A percentile compares a stretch with the other conserved stretches of the same genome.
phyloP scores from a whole-genome alignment of 805 yeast species.

The Myxozyma nipponensis region DNA sequence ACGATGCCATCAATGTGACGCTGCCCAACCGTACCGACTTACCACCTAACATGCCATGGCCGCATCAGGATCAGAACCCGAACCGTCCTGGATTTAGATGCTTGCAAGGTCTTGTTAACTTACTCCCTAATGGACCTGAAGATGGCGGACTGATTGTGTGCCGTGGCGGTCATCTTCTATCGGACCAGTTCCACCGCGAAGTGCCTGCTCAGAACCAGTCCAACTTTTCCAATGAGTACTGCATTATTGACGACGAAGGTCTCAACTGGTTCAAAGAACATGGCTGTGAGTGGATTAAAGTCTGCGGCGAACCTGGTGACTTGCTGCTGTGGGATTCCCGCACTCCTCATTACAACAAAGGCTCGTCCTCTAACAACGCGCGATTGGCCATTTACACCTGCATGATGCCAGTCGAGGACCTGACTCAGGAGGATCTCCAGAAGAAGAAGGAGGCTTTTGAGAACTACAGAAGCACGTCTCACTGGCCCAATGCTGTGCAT shows the following conservation, averaged over 20 bases:
- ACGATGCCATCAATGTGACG: conserved; percentile 16
- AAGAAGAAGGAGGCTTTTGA: conserved; percentile 13
- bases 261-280: conserved; percentile 6
- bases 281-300: conserved; percentile 16
- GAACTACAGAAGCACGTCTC: conserved; percentile 4
- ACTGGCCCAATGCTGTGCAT: conserved; percentile 15
- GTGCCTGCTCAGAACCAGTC: not conserved
- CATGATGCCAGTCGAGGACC: conserved; percentile 11
- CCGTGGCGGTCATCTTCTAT: conserved; percentile 12
- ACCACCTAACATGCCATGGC: conserved; percentile 15
- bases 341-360: conserved; percentile 12
- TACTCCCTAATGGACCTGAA: conserved; percentile 18
- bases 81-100: conserved; percentile 13
- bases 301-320: conserved; percentile 16
- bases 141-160: conserved; percentile 19
- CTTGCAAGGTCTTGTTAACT: conserved; percentile 15
- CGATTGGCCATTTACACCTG: conserved; percentile 12
- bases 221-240: conserved; percentile 8
- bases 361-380: conserved; percentile 3
- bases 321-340: conserved; percentile 19
- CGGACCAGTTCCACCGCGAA: conserved; percentile 11
- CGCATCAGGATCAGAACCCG: conserved; percentile 19
- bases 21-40: conserved; percentile 14
- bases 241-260: not conserved
- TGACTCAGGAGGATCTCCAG: conserved; percentile 15